Percentiles rank a stretch among this genome's conserved stretches.
These are phyloP conservation scores for Serendipita indica DNA, from an alignment of 768 basidiomycete genomes.

Conservation along the genomic window DNA sequence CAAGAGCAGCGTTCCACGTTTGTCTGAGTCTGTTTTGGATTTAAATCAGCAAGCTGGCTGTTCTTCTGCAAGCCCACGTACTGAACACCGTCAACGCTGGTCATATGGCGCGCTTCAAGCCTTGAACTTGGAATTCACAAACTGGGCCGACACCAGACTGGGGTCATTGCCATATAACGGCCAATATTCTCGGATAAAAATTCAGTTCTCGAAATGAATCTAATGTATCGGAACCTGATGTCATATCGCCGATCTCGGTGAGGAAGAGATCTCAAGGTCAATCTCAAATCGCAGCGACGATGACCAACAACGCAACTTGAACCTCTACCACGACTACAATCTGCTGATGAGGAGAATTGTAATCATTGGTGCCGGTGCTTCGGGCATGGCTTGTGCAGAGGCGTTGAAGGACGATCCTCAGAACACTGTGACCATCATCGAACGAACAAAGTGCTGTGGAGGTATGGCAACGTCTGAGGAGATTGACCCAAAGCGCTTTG, in stretches of 20 bases:
- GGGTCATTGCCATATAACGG: too few species aligned
- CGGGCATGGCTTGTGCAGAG: slow-evolving; percentile 25
- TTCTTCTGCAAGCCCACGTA: neutral
- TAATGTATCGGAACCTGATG: neutral
- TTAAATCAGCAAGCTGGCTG: neutral
- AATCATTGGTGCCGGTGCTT: slow-evolving; percentile 17
- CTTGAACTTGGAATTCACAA: too few species aligned
- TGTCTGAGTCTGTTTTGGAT: slow-evolving; percentile 46
- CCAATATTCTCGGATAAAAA: too few species aligned
- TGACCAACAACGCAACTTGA: neutral
- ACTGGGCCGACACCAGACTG: too few species aligned
- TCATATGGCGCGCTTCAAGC: neutral
- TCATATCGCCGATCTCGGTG: neutral
- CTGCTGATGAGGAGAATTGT: neutral
- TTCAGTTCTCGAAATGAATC: too few species aligned
- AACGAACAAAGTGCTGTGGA: slow-evolving; percentile 19
- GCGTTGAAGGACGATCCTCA: slow-evolving; percentile 23
- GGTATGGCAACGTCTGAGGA: slow-evolving; percentile 26
- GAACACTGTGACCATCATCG: slow-evolving; percentile 23
- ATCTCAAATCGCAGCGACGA: too few species aligned
- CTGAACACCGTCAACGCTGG: slow-evolving; percentile 1
- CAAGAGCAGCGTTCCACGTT: slow-evolving; percentile 66
- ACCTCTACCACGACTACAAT: neutral
- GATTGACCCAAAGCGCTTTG: slow-evolving; percentile 22
- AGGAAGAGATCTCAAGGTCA: too few species aligned